Evolutionary conservation across 208 protist genomes (phyloP), one percentile per base, ranked within the genome.

Genomic region (Leishmania tropica): DNA sequence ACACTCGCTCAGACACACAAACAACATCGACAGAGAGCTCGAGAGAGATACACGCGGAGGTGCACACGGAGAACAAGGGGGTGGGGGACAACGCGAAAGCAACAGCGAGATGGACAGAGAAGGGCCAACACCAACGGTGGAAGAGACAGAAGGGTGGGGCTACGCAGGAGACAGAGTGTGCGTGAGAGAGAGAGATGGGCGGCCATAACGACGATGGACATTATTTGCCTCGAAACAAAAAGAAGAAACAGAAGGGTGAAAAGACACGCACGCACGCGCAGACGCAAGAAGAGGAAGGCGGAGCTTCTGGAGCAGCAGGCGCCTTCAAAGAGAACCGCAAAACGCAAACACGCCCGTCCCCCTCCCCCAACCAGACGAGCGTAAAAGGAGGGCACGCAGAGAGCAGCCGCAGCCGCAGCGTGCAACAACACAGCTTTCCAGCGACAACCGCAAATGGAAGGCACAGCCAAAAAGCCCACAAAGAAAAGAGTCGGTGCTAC

Each of bases 251-350:
- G 8, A 13, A 5, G 13, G 15, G 48, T 37, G 21, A 11, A 37
- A 35, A 75, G 7, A 62, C 42, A 75, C 71, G 48, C 71, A 75
- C 40, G 67, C 48, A 71, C 70, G 28, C 70, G 42, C 37, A 56
- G 13, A 24, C 24, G n/a, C 71, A 47, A 15, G 37, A 35, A 37
- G 60, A 67, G 60, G 15, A 28, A 67, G 60, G 37, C 60, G 31
- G n/a, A 17, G 60, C 31, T 37, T 67, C 28, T 8, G 6, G 60
- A 67, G 11, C 60, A 28, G 11, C 60, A 54, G 4, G 28, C 60
- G 28, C 10, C 21, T 37, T 67, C 60, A 13, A 37, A 35, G 11
- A 65, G 24, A 7, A 31, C 11, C n/a, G 31, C 31, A 67, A 35
- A 67, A 35, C 8, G 31, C 60, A 67, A 67, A 21, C 51, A 54